Percentiles rank a stretch among this genome's conserved stretches.
Conservation (phyloP, 495 filamentous ascomycete genomes). For the Xylona heveae region DNA sequence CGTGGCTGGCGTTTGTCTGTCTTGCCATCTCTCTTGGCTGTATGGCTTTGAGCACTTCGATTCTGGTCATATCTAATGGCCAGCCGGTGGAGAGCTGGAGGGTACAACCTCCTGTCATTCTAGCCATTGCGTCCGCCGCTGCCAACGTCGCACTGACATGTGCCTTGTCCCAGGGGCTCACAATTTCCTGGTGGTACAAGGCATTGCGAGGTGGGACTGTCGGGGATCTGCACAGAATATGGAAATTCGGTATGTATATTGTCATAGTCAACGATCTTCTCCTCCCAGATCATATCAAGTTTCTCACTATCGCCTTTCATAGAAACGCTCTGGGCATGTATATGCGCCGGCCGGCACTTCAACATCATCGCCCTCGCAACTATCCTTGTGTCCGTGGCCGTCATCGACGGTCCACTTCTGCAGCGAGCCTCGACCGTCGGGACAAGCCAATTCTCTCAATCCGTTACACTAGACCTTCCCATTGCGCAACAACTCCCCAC, state of each 20-base stretch:
- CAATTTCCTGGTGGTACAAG: slow-evolving; percentile 7
- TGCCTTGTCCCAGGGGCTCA: slow-evolving; percentile 4
- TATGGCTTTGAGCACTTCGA: neutral
- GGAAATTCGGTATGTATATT: slow-evolving; percentile 4
- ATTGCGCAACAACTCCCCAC: neutral
- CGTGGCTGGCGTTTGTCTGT: slow-evolving; percentile 3
- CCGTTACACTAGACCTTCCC: neutral
- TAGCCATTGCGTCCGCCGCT: slow-evolving; percentile 5
- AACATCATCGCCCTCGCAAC: slow-evolving; percentile 5
- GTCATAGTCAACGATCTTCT: neutral
- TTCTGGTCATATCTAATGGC: slow-evolving; percentile 2
- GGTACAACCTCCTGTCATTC: slow-evolving; percentile 5
- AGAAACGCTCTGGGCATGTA: too few relatives aligned
- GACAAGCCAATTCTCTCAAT: neutral
- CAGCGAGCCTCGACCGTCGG: slow-evolving; percentile 5
- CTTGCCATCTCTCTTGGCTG: neutral
- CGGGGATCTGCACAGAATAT: slow-evolving; percentile 5
- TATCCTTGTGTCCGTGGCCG: slow-evolving; percentile 4
- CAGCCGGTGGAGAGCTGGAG: slow-evolving; percentile 2
- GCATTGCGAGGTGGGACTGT: slow-evolving; percentile 4
- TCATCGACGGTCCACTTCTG: slow-evolving; percentile 7
- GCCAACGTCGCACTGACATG: slow-evolving; percentile 4
- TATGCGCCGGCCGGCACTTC: slow-evolving; percentile 4
- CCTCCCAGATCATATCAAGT: too few relatives aligned
- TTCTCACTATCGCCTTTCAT: too few relatives aligned